A percentile compares a stretch with the other conserved stretches of the same genome.
Conservation (phyloP, 208 protist genomes). For the Wallacemonas sp. region DNA sequence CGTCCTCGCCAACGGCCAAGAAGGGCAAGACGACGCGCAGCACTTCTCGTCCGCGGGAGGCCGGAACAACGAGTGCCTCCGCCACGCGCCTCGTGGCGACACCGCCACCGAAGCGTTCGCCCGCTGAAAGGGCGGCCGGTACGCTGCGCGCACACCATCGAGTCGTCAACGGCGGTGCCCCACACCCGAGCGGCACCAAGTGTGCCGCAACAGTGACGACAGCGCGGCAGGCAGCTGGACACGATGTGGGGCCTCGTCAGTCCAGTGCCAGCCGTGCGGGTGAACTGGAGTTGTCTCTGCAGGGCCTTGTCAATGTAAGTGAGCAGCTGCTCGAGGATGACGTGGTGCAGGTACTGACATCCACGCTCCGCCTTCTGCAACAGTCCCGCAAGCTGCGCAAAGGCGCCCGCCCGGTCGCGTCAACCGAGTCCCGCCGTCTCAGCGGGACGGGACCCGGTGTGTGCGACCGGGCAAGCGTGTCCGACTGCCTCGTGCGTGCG, state of each 20-base stretch:
- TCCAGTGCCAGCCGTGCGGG: no score
- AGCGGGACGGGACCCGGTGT: neutral
- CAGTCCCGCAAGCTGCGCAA: neutral
- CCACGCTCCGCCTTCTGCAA: constrained; percentile 15
- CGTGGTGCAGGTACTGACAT: neutral
- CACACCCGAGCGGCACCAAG: no score
- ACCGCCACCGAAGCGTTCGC: no score
- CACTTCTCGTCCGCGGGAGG: neutral
- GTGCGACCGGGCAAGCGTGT: neutral
- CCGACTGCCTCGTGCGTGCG: constrained; percentile 2
- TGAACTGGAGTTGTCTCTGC: constrained; percentile 12
- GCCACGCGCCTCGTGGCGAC: no score
- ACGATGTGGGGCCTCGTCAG: no score
- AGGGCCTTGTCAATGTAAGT: constrained; percentile 15
- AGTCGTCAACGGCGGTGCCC: no score
- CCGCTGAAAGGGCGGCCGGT: no score
- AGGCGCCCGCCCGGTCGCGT: neutral
- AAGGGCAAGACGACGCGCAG: neutral
- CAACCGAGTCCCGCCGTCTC: neutral
- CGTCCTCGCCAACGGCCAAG: neutral
- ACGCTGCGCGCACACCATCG: no score
- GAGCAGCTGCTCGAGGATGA: constrained; percentile 17
- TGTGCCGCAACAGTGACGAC: neutral
- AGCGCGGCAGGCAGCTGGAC: neutral
- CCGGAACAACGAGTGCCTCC: no score